Base-by-base conservation (phyloP, 192 early-diverging fungal genomes). In the Linnemannia exigua region DNA sequence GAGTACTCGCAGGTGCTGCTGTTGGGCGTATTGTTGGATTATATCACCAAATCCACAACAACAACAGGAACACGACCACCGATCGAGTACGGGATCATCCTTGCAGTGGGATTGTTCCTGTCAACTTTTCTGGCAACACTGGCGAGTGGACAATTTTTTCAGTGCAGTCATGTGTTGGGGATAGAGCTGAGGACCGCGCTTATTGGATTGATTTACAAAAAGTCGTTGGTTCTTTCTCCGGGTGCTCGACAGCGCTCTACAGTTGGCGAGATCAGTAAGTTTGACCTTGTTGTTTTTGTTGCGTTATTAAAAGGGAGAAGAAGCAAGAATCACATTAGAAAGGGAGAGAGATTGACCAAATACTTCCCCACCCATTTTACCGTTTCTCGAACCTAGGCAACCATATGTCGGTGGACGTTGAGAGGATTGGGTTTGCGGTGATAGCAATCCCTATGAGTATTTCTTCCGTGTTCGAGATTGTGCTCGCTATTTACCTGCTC, bases 381-480 rank as follows among this genome's bases (percentile, higher is more conserved):
- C 6, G 0, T 19, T 47, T 38, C n/a, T 37, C 22, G 20, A 38
- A 22, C 7, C 7, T 70, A 72, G 70, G 70, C 41, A 72, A 72
- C 61, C 84, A 80, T 31, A 80, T 87, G 58, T 72, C 72, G 15
- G 84, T 81, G 15, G 84, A 87, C 47, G 74, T 68, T 28, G 84
- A 87, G 31, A 46, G 67, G 47, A 76, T 76, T 28, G 61, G 38
- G 2, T 63, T 46, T 4, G 61, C 33, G 1, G 33, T 46, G 12
- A 67, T 25, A 3, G 67, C 44, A 25, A 20, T 48, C 31, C 58
- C 75, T 6, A 67, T 68, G 63, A 17, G 11, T 19, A 22, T 76
- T 11, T 48, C 75, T 1, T 48, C 41, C 31, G 19, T 14, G 5
- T 76, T 76, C 33, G 75, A 76, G 63, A 67, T 76, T 20, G n/a